Conservation (phyloP, 768 basidiomycete genomes). For the Xanthoconium purpureum region DNA sequence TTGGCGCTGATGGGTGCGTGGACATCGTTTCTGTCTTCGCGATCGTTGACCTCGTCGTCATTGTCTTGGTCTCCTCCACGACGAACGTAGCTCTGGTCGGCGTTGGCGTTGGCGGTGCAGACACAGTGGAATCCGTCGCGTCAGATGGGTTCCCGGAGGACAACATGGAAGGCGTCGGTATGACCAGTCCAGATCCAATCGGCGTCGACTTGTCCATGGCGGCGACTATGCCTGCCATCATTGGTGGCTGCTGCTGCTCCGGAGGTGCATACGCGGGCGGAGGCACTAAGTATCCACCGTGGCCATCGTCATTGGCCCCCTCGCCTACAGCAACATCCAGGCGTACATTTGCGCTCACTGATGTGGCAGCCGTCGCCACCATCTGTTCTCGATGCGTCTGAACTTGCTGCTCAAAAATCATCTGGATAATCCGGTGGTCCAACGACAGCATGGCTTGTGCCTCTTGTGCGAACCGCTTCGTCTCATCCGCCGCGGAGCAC, state of each 20-base stretch:
- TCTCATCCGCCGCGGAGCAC: conserved; percentile 34
- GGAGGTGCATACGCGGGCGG: conserved; percentile 5
- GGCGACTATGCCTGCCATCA: background rate
- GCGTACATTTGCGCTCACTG: background rate
- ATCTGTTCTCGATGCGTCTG: conserved; percentile 1
- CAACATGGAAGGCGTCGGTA: background rate
- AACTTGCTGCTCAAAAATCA: conserved; percentile 4
- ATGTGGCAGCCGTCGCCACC: background rate
- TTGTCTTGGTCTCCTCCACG: conserved; percentile 1
- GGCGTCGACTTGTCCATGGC: background rate
- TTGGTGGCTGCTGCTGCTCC: background rate
- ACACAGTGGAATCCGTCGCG: background rate
- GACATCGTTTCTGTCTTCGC: background rate
- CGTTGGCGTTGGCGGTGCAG: conserved; percentile 6
- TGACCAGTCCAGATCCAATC: background rate
- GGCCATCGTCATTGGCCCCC: background rate
- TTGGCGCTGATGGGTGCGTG: background rate
- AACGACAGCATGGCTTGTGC: conserved; percentile 13
- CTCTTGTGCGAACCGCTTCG: conserved; percentile 22
- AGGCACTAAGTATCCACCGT: background rate
- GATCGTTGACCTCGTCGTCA: background rate
- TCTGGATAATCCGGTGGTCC: conserved; percentile 17
- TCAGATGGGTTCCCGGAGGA: background rate
- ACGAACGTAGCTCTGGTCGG: conserved; percentile 10
- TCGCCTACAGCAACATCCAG: background rate